phyloP scores from a whole-genome alignment of 495 filamentous ascomycete genomes.

The Sphaerosporella brunnea region DNA sequence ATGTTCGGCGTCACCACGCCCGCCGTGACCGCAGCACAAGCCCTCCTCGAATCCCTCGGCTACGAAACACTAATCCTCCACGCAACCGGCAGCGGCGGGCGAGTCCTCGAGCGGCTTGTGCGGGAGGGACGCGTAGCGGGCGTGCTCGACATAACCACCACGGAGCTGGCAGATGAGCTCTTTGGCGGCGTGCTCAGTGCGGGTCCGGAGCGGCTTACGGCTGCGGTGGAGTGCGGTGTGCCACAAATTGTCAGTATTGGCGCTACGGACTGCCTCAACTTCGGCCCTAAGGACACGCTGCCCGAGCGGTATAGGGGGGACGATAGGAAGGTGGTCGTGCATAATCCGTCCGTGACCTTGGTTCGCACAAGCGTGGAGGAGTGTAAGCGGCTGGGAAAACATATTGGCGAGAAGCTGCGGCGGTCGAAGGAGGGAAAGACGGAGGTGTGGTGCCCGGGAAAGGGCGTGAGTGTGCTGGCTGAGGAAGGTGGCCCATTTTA shows the following conservation, averaged over 20 bases:
- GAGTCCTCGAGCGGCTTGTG: conserved; percentile 48
- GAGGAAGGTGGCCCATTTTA: conserved; percentile 27
- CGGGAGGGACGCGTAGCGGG: conserved; percentile 38
- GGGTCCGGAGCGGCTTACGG: conserved; percentile 35
- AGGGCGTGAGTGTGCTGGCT: conserved; percentile 31
- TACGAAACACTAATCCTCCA: conserved; percentile 51
- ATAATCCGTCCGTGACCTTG: conserved; percentile 48
- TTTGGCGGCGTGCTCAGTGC: conserved; percentile 45
- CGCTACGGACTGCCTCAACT: conserved; percentile 53
- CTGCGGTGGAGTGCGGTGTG: conserved; percentile 36
- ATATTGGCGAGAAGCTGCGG: conserved; percentile 39
- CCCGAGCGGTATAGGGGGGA: conserved; percentile 30
- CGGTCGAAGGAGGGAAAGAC: conserved; percentile 12
- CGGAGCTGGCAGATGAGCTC: conserved; percentile 45
- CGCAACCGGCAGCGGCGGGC: conserved; percentile 47
- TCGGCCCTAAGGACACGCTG: conserved; percentile 38
- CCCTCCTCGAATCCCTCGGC: conserved; percentile 28
- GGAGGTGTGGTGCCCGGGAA: background rate
- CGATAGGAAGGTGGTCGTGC: conserved; percentile 37
- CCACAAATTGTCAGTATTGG: conserved; percentile 47
- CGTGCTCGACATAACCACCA: conserved; percentile 51
- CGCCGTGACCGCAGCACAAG: conserved; percentile 34
- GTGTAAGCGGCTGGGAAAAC: conserved; percentile 33
- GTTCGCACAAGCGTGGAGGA: conserved; percentile 42
- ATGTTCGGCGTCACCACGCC: conserved; percentile 65